Conservation (phyloP, 306 rosid genomes). For the Cucurbita pepo region DNA sequence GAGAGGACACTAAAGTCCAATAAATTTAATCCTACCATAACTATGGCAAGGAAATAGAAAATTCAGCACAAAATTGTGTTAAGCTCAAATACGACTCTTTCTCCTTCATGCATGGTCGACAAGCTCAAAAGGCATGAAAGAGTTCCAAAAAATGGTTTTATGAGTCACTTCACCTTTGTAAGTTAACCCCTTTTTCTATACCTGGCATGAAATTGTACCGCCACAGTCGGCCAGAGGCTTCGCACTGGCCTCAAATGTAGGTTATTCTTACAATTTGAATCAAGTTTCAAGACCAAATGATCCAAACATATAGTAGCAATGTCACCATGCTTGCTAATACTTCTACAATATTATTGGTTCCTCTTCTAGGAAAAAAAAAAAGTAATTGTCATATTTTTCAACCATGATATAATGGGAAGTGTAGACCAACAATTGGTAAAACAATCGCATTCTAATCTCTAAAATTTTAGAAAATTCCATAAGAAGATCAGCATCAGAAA, state of each 20-base stretch:
- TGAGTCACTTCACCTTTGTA: no score
- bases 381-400: not conserved
- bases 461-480: not conserved
- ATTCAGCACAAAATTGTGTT: not conserved
- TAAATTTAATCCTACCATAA: not conserved
- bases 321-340: not conserved
- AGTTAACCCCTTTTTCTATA: not conserved
- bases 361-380: not conserved
- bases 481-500: not conserved
- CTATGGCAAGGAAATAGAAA: not conserved
- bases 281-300: not conserved
- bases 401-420: not conserved
- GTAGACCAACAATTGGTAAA: not conserved
- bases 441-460: not conserved
- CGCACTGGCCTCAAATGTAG: not conserved
- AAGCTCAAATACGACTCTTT: not conserved
- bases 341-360: not conserved
- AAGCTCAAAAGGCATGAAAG: not conserved
- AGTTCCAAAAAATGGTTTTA: not conserved
- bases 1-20: not conserved
- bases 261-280: not conserved
- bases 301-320: not conserved
- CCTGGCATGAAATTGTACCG: not conserved
- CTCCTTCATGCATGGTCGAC: not conserved
- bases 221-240: not conserved